A percentile compares a stretch with the other conserved stretches of the same genome.
These are phyloP conservation scores for Aspergillus melleus DNA, from an alignment of 2,329 filamentous ascomycete species.

Conservation along the genomic window DNA sequence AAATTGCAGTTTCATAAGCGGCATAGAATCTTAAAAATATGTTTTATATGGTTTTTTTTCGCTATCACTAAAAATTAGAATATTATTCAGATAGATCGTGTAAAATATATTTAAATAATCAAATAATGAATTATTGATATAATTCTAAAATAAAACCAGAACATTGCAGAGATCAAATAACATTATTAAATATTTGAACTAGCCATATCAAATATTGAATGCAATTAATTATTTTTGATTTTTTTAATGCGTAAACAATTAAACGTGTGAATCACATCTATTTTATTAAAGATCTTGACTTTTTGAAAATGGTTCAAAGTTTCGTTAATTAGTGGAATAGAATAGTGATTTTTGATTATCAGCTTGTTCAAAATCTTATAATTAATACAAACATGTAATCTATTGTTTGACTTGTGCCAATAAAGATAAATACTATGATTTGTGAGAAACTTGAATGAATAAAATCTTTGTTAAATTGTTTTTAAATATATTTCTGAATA, in stretches of 20 bases:
- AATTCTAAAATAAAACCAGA: slow-evolving; percentile 15
- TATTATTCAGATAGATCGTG: slow-evolving; percentile 17
- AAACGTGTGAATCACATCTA: background rate
- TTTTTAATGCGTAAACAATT: background rate
- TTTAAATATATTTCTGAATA: background rate
- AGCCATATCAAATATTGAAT: slow-evolving; percentile 16
- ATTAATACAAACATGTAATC: background rate
- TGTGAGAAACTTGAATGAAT: background rate
- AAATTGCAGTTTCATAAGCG: background rate
- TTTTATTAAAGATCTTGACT: background rate
- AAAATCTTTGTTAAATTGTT: too few relatives aligned
- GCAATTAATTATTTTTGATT: background rate
- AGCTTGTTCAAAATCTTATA: background rate
- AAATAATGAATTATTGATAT: slow-evolving; percentile 12
- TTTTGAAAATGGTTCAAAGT: background rate
- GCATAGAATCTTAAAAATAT: slow-evolving; percentile 10
- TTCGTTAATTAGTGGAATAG: background rate
- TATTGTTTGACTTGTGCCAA: background rate
- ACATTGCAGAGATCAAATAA: slow-evolving; percentile 24
- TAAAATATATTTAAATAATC: slow-evolving; percentile 11
- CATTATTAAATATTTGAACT: slow-evolving; percentile 30
- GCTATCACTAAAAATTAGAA: slow-evolving; percentile 16
- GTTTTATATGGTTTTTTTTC: background rate
- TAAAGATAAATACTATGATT: background rate
- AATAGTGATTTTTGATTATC: background rate